Conservation (phyloP, 129 eudicot species). For the Chrysanthemum seticuspe region DNA sequence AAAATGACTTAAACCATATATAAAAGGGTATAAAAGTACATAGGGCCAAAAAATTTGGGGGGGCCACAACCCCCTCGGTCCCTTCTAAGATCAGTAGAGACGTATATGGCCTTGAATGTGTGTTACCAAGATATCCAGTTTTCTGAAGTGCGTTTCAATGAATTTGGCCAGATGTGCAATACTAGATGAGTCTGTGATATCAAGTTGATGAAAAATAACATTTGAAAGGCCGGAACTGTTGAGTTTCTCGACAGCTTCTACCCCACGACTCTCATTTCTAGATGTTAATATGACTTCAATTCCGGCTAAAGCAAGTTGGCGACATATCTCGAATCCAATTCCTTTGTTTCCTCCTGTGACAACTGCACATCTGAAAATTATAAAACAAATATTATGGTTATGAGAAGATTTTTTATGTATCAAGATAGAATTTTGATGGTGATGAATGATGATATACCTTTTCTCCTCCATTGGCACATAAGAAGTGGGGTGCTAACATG, state of each 20-base stretch:
- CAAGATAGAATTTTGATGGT: no score
- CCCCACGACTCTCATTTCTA: conserved; percentile 1
- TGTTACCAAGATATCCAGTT: neutral
- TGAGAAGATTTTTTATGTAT: no score
- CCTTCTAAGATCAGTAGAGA: no score
- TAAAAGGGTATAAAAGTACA: no score
- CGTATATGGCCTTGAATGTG: neutral
- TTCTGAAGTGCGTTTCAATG: neutral
- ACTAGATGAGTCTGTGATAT: neutral
- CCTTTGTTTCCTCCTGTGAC: conserved; percentile 25
- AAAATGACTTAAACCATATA: no score
- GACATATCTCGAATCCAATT: conserved; percentile 19
- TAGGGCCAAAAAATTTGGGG: no score
- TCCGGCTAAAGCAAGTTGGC: conserved; percentile 11
- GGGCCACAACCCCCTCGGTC: no score
- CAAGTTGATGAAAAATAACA: conserved; percentile 2
- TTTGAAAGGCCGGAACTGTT: neutral
- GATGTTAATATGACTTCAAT: conserved; percentile 19
- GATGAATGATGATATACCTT: neutral
- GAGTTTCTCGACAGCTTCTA: neutral
- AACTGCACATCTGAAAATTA: conserved; percentile 7
- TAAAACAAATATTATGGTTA: no score
- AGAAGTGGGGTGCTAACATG: no score
- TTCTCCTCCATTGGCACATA: neutral
- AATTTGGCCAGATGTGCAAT: neutral